Percentiles rank a stretch among this genome's conserved stretches.
Evolutionary conservation across 2,329 filamentous ascomycete species (phyloP).

Genomic region (Sporothrix euskadiensis): DNA sequence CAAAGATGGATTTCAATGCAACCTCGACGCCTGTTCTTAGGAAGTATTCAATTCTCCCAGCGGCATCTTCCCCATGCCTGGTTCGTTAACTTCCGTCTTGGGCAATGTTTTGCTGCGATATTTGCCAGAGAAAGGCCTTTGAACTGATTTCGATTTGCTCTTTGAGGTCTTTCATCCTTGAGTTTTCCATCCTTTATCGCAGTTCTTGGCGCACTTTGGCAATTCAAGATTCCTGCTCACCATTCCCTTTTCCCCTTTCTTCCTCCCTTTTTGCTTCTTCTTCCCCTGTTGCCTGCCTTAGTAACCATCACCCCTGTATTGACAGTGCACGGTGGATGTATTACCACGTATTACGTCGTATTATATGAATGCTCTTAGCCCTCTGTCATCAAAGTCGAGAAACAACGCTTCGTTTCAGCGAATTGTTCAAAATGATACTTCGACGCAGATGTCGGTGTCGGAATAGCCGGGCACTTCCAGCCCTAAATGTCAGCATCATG

Average conservation of each 20-base stretch:
- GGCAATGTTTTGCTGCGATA: neutral
- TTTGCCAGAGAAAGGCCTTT: neutral
- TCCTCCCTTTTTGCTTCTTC: neutral
- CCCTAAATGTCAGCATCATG: neutral
- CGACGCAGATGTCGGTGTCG: neutral
- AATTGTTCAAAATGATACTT: neutral
- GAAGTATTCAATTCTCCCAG: neutral
- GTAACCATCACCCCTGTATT: neutral
- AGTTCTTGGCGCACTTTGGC: slow-evolving; percentile 14
- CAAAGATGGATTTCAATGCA: neutral
- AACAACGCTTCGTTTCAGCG: neutral
- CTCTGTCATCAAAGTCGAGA: neutral
- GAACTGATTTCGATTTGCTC: neutral
- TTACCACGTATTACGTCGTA: neutral
- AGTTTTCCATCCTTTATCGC: neutral
- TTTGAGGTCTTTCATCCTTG: neutral
- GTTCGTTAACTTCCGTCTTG: neutral
- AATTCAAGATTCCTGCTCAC: slow-evolving; percentile 4
- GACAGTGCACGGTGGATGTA: neutral
- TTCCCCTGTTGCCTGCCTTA: neutral
- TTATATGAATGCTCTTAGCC: neutral
- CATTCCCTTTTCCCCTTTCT: neutral
- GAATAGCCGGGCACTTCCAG: neutral
- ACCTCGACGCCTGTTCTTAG: neutral
- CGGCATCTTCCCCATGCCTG: neutral